Evolutionary conservation across 2,329 filamentous ascomycete genomes (phyloP).

Genomic region (Phoma sp.): DNA sequence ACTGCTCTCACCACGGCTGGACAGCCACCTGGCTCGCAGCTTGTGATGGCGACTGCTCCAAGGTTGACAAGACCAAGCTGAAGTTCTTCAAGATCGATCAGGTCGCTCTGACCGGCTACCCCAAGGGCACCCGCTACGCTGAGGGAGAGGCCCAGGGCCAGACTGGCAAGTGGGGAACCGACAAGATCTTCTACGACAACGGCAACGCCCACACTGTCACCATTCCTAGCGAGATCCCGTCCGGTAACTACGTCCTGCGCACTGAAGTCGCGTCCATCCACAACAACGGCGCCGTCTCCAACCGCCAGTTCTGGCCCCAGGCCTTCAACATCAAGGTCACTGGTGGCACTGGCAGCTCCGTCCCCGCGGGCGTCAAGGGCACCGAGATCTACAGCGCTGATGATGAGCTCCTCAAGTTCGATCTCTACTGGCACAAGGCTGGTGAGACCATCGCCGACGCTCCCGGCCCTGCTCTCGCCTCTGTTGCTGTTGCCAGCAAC

Average conservation of each 20-base stretch:
- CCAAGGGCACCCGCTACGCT: constrained; percentile 32
- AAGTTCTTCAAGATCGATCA: constrained; percentile 46
- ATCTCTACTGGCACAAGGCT: constrained; percentile 40
- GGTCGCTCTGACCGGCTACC: constrained; percentile 35
- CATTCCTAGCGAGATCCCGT: constrained; percentile 41
- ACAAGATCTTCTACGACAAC: constrained; percentile 45
- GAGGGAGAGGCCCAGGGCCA: constrained; percentile 27
- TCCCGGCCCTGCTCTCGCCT: constrained; percentile 32
- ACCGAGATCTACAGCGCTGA: constrained; percentile 37
- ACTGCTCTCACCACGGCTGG: constrained; percentile 43
- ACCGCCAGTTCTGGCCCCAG: constrained; percentile 46
- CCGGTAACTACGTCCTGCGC: constrained; percentile 45
- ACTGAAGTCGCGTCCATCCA: constrained; percentile 45
- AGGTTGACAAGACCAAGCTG: constrained; percentile 38
- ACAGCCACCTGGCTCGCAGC: constrained; percentile 41
- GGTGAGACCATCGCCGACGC: constrained; percentile 28
- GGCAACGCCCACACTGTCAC: constrained; percentile 39
- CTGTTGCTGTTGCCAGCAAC: constrained; percentile 19
- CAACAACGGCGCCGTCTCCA: constrained; percentile 39
- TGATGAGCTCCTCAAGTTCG: constrained; percentile 37
- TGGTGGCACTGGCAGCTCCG: constrained; percentile 30
- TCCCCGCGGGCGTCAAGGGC: constrained; percentile 38
- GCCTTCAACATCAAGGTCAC: constrained; percentile 45
- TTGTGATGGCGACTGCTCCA: constrained; percentile 43
- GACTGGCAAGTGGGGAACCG: constrained; percentile 42